Conservation (phyloP, 2,329 filamentous ascomycete species). For the Xylaria sp. region DNA sequence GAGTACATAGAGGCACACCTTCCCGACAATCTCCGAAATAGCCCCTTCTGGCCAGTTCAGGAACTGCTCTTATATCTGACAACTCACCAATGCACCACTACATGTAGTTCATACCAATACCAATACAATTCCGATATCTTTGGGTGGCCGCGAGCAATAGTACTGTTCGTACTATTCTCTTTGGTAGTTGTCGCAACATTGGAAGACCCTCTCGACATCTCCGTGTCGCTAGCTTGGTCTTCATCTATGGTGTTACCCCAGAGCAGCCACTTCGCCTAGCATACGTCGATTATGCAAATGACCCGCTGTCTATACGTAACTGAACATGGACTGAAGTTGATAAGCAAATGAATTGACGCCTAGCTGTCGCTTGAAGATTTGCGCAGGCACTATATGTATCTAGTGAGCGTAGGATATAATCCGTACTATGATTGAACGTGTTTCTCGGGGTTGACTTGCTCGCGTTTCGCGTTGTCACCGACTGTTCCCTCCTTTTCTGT, state of each 20-base stretch:
- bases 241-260: background rate
- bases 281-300: background rate
- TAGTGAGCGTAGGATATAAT: background rate
- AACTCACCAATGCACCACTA: background rate
- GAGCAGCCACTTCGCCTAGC: background rate
- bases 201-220: background rate
- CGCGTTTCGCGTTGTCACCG: background rate
- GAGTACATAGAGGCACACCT: background rate
- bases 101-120: background rate
- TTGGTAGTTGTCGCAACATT: background rate
- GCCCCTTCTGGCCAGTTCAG: no score
- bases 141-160: background rate
- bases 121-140: background rate
- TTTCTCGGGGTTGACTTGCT: background rate
- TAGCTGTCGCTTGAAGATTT: background rate
- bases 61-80: background rate
- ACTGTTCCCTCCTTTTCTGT: constrained; percentile 22
- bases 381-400: constrained; percentile 15
- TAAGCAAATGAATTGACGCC: background rate
- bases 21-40: no score
- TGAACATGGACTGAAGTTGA: background rate
- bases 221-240: background rate
- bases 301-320: background rate
- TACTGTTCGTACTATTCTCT: background rate
- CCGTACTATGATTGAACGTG: background rate